phyloP scores from a whole-genome alignment of 306 rosid species.

The Vigna radiata region DNA sequence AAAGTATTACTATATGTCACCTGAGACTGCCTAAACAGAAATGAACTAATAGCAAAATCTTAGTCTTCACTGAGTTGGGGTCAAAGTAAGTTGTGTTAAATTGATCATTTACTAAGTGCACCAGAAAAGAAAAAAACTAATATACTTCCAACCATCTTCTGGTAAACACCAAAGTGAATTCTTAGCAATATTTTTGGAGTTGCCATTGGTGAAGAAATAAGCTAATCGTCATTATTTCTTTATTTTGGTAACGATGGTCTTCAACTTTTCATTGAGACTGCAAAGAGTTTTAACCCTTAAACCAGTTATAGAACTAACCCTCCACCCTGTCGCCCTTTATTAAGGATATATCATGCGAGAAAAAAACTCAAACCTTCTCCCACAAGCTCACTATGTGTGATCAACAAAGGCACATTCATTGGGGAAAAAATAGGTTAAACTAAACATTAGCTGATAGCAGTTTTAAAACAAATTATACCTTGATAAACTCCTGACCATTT shows the following conservation, averaged over 20 bases:
- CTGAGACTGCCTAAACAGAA: slow-evolving; percentile 31
- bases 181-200: background rate
- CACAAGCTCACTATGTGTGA: background rate
- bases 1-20: background rate
- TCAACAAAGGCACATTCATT: background rate
- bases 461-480: slow-evolving; percentile 55
- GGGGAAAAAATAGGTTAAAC: background rate
- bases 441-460: slow-evolving; percentile 3
- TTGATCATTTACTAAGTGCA: slow-evolving; percentile 28
- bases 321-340: background rate
- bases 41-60: slow-evolving; percentile 11
- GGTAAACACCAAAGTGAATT: slow-evolving; percentile 19
- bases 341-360: background rate
- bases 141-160: background rate
- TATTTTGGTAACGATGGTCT: background rate
- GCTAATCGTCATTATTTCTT: background rate
- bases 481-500: slow-evolving; percentile 68
- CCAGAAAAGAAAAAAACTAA: background rate
- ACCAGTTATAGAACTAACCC: background rate
- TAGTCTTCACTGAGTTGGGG: background rate
- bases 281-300: background rate
- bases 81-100: slow-evolving; percentile 24
- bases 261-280: background rate
- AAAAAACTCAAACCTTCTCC: background rate
- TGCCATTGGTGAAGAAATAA: slow-evolving; percentile 6